These are phyloP conservation scores for Phytophthora hybrid DNA, from an alignment of 352 stramenopile genomes.

Conservation along the genomic window DNA sequence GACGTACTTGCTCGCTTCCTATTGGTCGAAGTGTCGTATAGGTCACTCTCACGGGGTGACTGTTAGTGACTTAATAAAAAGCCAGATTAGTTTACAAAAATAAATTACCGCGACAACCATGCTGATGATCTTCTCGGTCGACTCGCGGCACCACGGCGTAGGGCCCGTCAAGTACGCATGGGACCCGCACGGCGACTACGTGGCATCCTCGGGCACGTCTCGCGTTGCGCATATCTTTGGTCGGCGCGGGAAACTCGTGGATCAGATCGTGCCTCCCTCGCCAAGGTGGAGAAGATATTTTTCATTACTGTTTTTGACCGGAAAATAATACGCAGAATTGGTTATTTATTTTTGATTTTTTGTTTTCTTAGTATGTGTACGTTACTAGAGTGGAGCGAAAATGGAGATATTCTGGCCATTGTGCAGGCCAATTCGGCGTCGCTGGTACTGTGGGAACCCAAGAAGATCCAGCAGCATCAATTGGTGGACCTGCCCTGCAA, in stretches of 20 bases:
- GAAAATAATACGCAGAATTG: not conserved
- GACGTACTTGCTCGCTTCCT: constrained; percentile 30
- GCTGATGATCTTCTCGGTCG: constrained; percentile 86
- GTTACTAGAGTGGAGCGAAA: constrained; percentile 79
- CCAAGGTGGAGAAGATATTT: constrained; percentile 49
- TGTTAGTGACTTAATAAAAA: not conserved
- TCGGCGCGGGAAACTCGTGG: constrained; percentile 73
- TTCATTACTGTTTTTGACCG: constrained; percentile 3
- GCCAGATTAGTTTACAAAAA: not conserved
- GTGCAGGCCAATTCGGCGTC: constrained; percentile 78
- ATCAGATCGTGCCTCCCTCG: constrained; percentile 82
- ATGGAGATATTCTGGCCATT: constrained; percentile 74
- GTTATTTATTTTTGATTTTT: not conserved
- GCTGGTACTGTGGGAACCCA: constrained; percentile 78
- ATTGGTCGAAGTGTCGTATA: constrained; percentile 13
- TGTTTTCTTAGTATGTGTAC: constrained; percentile 54
- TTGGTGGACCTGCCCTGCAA: constrained; percentile 76
- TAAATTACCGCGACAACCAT: constrained; percentile 33
- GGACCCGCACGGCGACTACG: constrained; percentile 79
- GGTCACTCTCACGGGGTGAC: not conserved
- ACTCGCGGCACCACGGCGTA: constrained; percentile 76
- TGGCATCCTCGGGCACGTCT: constrained; percentile 78
- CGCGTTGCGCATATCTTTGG: constrained; percentile 83
- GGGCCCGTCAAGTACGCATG: constrained; percentile 84
- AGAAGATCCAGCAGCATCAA: constrained; percentile 65